Evolutionary conservation across 2,329 filamentous ascomycete genomes (phyloP).

Genomic region (Rhynchosporium agropyri): DNA sequence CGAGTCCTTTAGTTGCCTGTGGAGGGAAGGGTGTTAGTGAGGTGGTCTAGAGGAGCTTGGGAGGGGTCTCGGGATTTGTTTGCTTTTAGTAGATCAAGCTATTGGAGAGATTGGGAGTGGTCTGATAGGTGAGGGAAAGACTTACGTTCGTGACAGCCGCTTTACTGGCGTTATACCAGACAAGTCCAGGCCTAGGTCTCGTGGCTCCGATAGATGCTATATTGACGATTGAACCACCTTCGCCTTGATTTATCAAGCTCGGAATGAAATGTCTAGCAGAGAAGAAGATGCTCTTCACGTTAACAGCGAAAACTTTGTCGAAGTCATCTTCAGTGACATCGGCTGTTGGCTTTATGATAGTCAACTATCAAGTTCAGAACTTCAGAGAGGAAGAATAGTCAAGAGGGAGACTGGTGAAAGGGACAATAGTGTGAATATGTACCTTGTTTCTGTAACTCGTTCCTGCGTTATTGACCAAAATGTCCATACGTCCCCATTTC

Average conservation of each 20-base stretch:
- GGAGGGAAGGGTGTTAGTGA: conserved; percentile 8
- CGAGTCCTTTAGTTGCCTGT: conserved; percentile 65
- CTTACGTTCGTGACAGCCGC: conserved; percentile 62
- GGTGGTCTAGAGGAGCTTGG: too few species aligned
- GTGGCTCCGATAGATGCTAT: conserved; percentile 66
- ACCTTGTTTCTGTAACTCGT: conserved; percentile 60
- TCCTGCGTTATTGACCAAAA: conserved; percentile 65
- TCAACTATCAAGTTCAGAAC: too few species aligned
- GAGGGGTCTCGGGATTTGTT: too few species aligned
- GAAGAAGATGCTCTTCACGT: conserved; percentile 68
- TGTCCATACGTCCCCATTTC: conserved; percentile 56
- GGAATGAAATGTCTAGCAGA: conserved; percentile 60
- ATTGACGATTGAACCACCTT: conserved; percentile 64
- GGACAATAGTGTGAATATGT: not conserved
- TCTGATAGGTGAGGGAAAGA: conserved; percentile 1
- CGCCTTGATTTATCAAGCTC: conserved; percentile 59
- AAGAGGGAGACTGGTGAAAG: not conserved
- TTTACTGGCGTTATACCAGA: conserved; percentile 73
- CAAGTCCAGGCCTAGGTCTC: conserved; percentile 62
- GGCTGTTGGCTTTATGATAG: conserved; percentile 50
- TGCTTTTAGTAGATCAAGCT: not conserved
- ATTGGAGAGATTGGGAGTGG: conserved; percentile 15
- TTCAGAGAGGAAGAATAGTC: not conserved
- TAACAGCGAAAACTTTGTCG: conserved; percentile 67
- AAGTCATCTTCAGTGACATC: conserved; percentile 68